Percentiles rank a stretch among this genome's conserved stretches.
These are phyloP conservation scores for Talaromyces amestolkiae DNA, from an alignment of 2,329 filamentous ascomycete species.

Conservation along the genomic window DNA sequence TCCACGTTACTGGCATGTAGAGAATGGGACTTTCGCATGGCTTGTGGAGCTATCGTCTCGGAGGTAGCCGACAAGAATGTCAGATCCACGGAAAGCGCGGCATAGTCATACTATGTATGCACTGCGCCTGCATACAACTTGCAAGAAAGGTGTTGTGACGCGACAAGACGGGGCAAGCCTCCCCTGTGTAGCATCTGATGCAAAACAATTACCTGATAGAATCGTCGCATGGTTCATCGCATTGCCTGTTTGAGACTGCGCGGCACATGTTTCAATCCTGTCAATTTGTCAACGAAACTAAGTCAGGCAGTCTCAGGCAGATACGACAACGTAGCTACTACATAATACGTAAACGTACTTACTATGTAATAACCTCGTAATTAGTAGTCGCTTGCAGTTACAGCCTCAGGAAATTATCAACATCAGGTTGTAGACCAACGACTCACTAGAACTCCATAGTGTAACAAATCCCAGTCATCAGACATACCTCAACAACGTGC, in stretches of 20 bases:
- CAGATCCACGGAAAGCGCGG: conserved; percentile 10
- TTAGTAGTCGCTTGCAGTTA: neutral
- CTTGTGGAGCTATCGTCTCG: conserved; percentile 6
- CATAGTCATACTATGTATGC: neutral
- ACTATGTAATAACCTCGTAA: neutral
- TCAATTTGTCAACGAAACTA: neutral
- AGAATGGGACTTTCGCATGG: neutral
- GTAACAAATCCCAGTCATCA: neutral
- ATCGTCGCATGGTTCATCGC: neutral
- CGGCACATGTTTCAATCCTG: neutral
- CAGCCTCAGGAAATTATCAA: neutral
- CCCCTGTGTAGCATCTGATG: neutral
- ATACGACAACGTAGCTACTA: neutral
- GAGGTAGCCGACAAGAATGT: conserved; percentile 2
- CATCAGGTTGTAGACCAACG: neutral
- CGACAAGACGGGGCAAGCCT: neutral
- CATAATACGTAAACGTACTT: neutral
- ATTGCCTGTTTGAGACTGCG: neutral
- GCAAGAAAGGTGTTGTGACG: neutral
- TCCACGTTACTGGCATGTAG: neutral
- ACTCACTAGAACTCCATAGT: neutral
- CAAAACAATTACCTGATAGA: neutral
- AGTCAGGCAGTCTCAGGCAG: neutral
- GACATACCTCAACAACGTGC: neutral
- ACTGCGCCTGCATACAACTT: neutral